These are phyloP conservation scores for Chaetomium strumarium DNA, from an alignment of 2,329 filamentous ascomycete genomes.

Conservation along the genomic window DNA sequence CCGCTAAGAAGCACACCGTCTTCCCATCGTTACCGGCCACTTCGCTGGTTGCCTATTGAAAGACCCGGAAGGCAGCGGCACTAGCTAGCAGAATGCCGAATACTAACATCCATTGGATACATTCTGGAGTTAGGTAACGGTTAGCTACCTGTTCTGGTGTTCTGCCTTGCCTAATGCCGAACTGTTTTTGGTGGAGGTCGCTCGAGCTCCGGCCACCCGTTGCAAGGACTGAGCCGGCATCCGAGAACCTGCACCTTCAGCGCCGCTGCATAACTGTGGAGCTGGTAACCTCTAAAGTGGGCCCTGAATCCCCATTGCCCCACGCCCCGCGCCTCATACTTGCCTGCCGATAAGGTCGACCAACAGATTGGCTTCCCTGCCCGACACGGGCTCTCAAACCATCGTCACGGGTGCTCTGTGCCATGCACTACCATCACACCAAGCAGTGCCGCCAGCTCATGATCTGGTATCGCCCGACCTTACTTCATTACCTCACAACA, in stretches of 20 bases:
- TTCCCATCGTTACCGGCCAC: neutral
- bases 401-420: neutral
- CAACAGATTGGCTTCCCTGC: slow-evolving; percentile 20
- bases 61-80: neutral
- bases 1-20: neutral
- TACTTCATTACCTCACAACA: neutral
- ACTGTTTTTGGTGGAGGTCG: too few relatives aligned
- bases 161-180: too few relatives aligned
- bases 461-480: neutral
- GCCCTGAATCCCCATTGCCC: neutral
- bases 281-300: too few relatives aligned
- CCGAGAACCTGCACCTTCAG: too few relatives aligned
- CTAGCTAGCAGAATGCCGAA: too few relatives aligned
- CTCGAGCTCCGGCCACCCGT: too few relatives aligned
- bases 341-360: slow-evolving; percentile 20
- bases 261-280: too few relatives aligned
- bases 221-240: too few relatives aligned
- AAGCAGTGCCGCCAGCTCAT: too few relatives aligned
- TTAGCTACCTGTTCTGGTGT: too few relatives aligned
- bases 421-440: neutral
- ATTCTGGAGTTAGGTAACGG: neutral
- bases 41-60: neutral
- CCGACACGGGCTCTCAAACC: slow-evolving; percentile 3
- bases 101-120: too few relatives aligned
- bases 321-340: slow-evolving; percentile 4